These are phyloP conservation scores for Mycena rebaudengoi DNA, from an alignment of 768 basidiomycete genomes.

Conservation along the genomic window DNA sequence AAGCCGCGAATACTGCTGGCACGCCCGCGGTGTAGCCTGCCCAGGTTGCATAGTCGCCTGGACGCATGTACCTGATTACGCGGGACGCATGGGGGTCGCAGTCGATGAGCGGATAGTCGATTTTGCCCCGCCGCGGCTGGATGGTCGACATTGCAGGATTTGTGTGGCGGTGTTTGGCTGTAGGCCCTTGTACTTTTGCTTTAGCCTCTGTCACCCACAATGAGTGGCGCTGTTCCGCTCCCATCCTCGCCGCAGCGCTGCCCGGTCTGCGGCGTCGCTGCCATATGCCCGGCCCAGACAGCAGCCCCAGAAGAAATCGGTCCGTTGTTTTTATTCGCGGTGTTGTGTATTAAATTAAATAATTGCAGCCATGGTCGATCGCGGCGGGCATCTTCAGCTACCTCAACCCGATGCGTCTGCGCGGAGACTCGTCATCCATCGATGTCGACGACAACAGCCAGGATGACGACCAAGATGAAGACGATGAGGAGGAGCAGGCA, in stretches of 20 bases:
- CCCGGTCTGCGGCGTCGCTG: slow-evolving; percentile 49
- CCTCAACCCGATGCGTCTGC: slow-evolving; percentile 58
- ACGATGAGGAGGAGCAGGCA: slow-evolving; percentile 1
- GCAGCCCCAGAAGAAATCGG: slow-evolving; percentile 54
- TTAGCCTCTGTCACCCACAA: slow-evolving; percentile 37
- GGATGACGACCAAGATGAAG: slow-evolving; percentile 18
- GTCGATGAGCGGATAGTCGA: slow-evolving; percentile 92
- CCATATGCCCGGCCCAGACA: slow-evolving; percentile 61
- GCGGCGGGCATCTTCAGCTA: slow-evolving; percentile 54
- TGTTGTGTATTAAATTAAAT: slow-evolving; percentile 19
- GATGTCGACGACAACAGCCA: slow-evolving; percentile 32
- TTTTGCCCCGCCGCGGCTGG: slow-evolving; percentile 62
- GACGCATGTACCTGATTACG: slow-evolving; percentile 89
- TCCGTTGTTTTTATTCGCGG: slow-evolving; percentile 34
- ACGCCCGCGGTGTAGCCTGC: slow-evolving; percentile 81
- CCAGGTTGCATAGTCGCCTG: slow-evolving; percentile 89
- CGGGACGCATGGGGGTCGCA: slow-evolving; percentile 89
- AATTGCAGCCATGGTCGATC: slow-evolving; percentile 57
- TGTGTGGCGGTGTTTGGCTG: not conserved
- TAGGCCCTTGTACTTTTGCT: slow-evolving; percentile 5
- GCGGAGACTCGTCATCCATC: slow-evolving; percentile 25
- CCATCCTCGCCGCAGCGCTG: slow-evolving; percentile 47
- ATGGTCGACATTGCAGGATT: not conserved
- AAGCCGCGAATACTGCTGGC: slow-evolving; percentile 81
- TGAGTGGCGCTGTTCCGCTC: slow-evolving; percentile 66